Evolutionary conservation across 2,329 filamentous ascomycete genomes (phyloP).

Genomic region (Ophiostoma fasciatum): DNA sequence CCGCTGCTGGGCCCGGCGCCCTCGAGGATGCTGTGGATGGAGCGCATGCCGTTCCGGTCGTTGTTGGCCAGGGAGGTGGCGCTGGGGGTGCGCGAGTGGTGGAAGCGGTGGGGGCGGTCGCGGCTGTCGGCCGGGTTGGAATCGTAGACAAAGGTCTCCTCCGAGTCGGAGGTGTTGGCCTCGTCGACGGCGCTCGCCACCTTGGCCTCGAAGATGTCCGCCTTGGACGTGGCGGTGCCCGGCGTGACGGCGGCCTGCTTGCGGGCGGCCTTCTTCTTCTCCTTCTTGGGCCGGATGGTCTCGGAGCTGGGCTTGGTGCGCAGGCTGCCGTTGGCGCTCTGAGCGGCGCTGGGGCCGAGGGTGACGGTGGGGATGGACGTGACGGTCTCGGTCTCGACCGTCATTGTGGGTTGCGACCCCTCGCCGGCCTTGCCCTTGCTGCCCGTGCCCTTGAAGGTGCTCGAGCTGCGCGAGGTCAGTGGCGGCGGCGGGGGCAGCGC

Average conservation of each 20-base stretch:
- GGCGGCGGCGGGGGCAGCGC: conserved; percentile 30
- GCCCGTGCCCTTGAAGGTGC: conserved; percentile 45
- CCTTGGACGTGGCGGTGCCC: conserved; percentile 76
- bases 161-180: conserved; percentile 89
- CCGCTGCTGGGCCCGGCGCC: conserved; percentile 27
- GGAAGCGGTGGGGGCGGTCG: conserved; percentile 49
- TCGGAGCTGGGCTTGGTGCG: conserved; percentile 84
- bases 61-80: conserved; percentile 74
- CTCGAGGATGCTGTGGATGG: conserved; percentile 55
- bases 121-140: conserved; percentile 70
- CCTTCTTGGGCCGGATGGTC: conserved; percentile 87
- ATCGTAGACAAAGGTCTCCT: conserved; percentile 98
- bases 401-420: conserved; percentile 79
- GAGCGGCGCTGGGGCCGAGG: conserved; percentile 49
- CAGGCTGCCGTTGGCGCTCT: conserved; percentile 55
- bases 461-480: conserved; percentile 50
- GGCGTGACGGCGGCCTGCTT: conserved; percentile 59
- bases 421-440: conserved; percentile 58
- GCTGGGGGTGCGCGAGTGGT: conserved; percentile 84
- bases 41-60: conserved; percentile 44
- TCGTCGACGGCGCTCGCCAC: conserved; percentile 93
- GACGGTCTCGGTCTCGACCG: conserved; percentile 93
- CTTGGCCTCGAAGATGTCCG: conserved; percentile 95
- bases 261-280: conserved; percentile 65
- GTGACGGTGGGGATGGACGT: conserved; percentile 76